Evolutionary conservation across 2,329 filamentous ascomycete genomes (phyloP), one percentile per base, ranked within the genome.

Genomic region (Pseudocercospora ulei): DNA sequence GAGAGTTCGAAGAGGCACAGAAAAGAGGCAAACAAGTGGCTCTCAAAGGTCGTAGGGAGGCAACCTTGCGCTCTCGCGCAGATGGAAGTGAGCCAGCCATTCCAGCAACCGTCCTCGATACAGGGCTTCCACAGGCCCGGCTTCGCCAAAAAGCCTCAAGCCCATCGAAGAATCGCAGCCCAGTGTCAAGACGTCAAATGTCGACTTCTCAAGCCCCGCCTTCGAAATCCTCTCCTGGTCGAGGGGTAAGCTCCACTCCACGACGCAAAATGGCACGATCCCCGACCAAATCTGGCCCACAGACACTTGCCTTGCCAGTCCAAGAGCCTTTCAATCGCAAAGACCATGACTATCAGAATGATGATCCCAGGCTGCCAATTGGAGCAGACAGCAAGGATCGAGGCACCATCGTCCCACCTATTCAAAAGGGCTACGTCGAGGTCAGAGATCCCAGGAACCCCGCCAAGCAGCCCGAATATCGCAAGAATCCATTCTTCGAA

Each of bases 401-500:
- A 8, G 41, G 41, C 7, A 12, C 19, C n/a, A 26, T 51, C 4
- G 24, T 40, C 23, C 35, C 19, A 46, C 46, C 17, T 49, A 53
- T 24, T 47, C 47, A 9, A 20, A 31, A 33, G 18, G 18, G 14
- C 6, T 33, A 13, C n/a, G 30, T 28, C 7, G 16, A n/a, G 14
- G 13, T 38, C 14, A 12, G 11, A 14, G 23, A 28, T 11, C 25
- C 17, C 9, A 38, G 23, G n/a, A 19, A 38, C 2, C 35, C 25
- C 9, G 7, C 5, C 17, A 38, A 38, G n/a, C 2, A 23, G n/a
- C 12, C 35, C 4, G 11, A 41, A 36, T 14, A 40, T 22, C 13
- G 39, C 23, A 29, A 43, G 17, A 57, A 56, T 29, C 53, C 52
- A 0, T 57, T 56, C 46, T 50, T 47, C 41, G 50, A 55, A 30